Percentiles rank a stretch among this genome's conserved stretches.
Evolutionary conservation across 495 filamentous ascomycete species (phyloP).

Genomic region (Podospora comata): DNA sequence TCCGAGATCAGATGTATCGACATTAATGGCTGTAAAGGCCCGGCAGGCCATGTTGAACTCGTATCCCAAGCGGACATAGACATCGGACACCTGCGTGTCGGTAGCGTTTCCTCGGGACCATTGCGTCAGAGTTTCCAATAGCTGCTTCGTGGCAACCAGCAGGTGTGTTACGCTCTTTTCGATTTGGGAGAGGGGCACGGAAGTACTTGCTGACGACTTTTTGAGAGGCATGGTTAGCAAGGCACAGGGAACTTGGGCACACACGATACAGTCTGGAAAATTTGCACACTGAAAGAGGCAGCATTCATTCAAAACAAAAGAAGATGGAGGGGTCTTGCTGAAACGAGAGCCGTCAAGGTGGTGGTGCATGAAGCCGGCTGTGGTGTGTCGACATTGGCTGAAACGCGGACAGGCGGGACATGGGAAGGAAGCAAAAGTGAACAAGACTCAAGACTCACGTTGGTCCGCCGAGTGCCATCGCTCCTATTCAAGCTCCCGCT

Average conservation of each 20-base stretch:
- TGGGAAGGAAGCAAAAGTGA: conserved; percentile 14
- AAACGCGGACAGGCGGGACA: conserved; percentile 3
- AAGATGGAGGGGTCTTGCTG: background rate
- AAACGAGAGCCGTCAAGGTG: background rate
- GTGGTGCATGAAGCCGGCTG: conserved; percentile 13
- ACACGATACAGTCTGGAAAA: background rate
- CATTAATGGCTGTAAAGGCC: conserved; percentile 91
- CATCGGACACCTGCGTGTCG: conserved; percentile 92
- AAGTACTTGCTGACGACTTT: conserved; percentile 45
- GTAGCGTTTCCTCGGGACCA: conserved; percentile 91
- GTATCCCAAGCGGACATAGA: conserved; percentile 94
- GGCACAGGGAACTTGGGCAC: background rate
- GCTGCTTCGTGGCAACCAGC: conserved; percentile 94
- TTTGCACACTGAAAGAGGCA: conserved; percentile 5
- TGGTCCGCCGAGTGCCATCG: conserved; percentile 42
- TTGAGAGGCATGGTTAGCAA: conserved; percentile 21
- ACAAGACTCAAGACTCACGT: conserved; percentile 42
- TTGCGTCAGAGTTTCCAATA: conserved; percentile 92
- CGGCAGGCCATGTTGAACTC: conserved; percentile 98
- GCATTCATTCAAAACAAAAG: background rate
- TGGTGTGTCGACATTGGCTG: conserved; percentile 11
- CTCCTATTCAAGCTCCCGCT: conserved; percentile 33
- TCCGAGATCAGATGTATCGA: conserved; percentile 88
- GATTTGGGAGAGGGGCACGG: conserved; percentile 74
- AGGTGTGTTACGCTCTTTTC: conserved; percentile 98